Evolutionary conservation across 1,284 basidiomycete species (phyloP).

Genomic region (Flammula alnicola): DNA sequence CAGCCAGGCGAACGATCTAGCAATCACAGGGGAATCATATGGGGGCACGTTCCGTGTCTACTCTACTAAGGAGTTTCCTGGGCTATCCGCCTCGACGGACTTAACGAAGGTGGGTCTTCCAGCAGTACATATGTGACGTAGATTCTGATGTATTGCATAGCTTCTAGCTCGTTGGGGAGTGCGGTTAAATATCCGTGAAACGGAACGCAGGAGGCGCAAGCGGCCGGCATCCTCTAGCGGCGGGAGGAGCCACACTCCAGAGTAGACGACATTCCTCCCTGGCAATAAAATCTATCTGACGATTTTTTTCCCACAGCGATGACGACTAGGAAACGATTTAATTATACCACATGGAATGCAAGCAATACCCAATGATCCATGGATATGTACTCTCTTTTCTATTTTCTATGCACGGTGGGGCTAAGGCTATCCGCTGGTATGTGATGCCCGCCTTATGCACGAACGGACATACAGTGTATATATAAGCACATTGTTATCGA

Average conservation of each 20-base stretch:
- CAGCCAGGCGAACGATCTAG: conserved; percentile 41
- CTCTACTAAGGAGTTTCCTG: conserved; percentile 82
- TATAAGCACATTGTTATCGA: no score
- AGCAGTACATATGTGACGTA: background rate
- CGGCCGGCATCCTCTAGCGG: background rate
- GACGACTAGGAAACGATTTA: background rate
- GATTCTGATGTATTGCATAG: background rate
- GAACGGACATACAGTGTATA: no score
- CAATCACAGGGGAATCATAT: conserved; percentile 72
- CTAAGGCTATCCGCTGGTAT: no score
- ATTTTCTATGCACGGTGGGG: background rate
- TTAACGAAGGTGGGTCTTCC: conserved; percentile 65
- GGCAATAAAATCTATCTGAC: background rate
- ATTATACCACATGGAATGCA: background rate
- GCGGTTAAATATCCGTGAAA: conserved; percentile 9
- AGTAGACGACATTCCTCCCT: background rate
- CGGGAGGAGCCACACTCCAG: conserved; percentile 3
- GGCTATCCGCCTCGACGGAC: conserved; percentile 71
- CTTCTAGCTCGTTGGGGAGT: conserved; percentile 14
- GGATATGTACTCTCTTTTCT: background rate
- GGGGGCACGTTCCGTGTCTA: conserved; percentile 73
- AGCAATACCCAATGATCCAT: background rate
- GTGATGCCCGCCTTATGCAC: no score
- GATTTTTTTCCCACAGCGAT: background rate
- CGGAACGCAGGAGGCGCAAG: conserved; percentile 9